Evolutionary conservation across 2,329 filamentous ascomycete species (phyloP).

Genomic region (Phialophora tarda): DNA sequence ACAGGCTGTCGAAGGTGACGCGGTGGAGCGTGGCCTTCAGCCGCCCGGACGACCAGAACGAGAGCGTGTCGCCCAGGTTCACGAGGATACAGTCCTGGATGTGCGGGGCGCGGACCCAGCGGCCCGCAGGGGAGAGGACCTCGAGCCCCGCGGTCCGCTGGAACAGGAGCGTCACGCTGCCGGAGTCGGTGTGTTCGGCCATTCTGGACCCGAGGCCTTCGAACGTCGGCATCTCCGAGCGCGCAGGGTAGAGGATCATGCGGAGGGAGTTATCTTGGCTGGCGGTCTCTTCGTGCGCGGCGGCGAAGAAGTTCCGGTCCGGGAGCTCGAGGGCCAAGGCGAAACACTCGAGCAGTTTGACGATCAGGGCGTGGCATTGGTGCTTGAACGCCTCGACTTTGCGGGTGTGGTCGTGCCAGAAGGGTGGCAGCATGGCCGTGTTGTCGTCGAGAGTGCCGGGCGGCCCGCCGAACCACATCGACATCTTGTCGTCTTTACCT

Average conservation of each 20-base stretch:
- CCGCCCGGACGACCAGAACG: slow-evolving; percentile 85
- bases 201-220: slow-evolving; percentile 28
- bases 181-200: slow-evolving; percentile 67
- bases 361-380: slow-evolving; percentile 35
- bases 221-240: slow-evolving; percentile 16
- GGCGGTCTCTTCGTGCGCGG: slow-evolving; percentile 64
- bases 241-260: slow-evolving; percentile 73
- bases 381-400: slow-evolving; percentile 38
- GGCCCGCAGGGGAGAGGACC: slow-evolving; percentile 71
- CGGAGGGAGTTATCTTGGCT: slow-evolving; percentile 71
- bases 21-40: slow-evolving; percentile 89
- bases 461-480: slow-evolving; percentile 38
- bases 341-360: slow-evolving; percentile 59
- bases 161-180: slow-evolving; percentile 58
- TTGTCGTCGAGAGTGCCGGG: slow-evolving; percentile 30
- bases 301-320: slow-evolving; percentile 71
- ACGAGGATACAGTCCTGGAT: slow-evolving; percentile 81
- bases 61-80: slow-evolving; percentile 84
- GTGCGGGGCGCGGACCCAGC: slow-evolving; percentile 80
- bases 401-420: slow-evolving; percentile 34
- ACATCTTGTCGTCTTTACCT: slow-evolving; percentile 39
- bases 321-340: slow-evolving; percentile 76
- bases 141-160: slow-evolving; percentile 64
- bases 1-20: slow-evolving; percentile 54
- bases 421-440: slow-evolving; percentile 33